Percentiles rank a stretch among this genome's conserved stretches.
These are phyloP conservation scores for Coemansia sp. DNA, from an alignment of 192 early-diverging fungal genomes.

Conservation along the genomic window DNA sequence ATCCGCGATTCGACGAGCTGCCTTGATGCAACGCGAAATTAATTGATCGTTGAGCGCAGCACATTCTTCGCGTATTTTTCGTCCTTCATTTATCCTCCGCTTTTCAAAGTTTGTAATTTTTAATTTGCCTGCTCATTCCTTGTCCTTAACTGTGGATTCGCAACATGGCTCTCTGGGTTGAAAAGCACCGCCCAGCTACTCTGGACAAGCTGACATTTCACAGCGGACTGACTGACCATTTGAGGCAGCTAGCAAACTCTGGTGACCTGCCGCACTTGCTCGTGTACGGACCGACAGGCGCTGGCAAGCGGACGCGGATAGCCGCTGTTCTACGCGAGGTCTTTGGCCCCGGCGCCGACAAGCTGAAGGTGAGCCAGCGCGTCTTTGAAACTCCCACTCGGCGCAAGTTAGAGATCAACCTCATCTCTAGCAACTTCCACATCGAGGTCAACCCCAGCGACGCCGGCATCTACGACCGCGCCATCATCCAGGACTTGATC, in stretches of 20 bases:
- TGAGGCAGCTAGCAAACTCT: conserved; percentile 71
- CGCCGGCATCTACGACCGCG: conserved; percentile 90
- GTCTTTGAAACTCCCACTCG: conserved; percentile 80
- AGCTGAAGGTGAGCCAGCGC: conserved; percentile 90
- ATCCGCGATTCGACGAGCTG: background rate
- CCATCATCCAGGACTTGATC: conserved; percentile 91
- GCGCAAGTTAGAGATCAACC: conserved; percentile 81
- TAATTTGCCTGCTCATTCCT: background rate
- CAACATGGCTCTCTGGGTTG: conserved; percentile 79
- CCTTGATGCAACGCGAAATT: background rate
- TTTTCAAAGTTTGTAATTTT: background rate
- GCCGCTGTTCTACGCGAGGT: conserved; percentile 81
- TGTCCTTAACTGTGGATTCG: background rate
- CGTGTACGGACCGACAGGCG: conserved; percentile 93
- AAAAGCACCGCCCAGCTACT: conserved; percentile 84
- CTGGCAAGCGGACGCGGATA: conserved; percentile 96
- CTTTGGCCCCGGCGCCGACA: conserved; percentile 88
- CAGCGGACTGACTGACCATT: conserved; percentile 66
- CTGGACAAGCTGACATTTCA: conserved; percentile 87
- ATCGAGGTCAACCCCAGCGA: conserved; percentile 97
- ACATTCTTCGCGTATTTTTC: background rate
- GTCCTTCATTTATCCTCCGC: background rate
- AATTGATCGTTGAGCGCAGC: background rate
- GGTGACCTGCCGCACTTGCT: conserved; percentile 94
- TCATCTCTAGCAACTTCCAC: conserved; percentile 94